phyloP scores from a whole-genome alignment of 164 flowering plant species.

The Stephania japonica region DNA sequence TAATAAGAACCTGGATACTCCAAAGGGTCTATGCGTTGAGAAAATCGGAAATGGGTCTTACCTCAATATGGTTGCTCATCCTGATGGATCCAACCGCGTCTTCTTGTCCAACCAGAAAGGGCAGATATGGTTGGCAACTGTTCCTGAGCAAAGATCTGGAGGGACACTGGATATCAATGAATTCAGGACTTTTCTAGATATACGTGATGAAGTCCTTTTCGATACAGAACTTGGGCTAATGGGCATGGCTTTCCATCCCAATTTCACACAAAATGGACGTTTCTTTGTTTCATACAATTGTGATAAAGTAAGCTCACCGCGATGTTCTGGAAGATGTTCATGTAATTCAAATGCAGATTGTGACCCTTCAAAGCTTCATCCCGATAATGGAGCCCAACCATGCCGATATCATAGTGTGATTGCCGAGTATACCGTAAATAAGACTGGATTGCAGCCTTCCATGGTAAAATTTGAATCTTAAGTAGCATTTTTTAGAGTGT shows the following conservation, averaged over 20 bases:
- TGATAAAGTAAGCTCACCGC: conserved; percentile 58
- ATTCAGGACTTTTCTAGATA: conserved; percentile 66
- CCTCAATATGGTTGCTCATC: conserved; percentile 81
- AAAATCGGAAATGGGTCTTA: conserved; percentile 76
- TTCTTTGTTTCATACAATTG: conserved; percentile 86
- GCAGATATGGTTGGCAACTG: conserved; percentile 67
- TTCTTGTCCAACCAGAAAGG: conserved; percentile 76
- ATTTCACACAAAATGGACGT: conserved; percentile 66
- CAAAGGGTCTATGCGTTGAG: conserved; percentile 76
- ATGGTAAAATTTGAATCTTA: conserved; percentile 34
- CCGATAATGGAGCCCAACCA: conserved; percentile 63
- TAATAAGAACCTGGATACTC: conserved; percentile 31
- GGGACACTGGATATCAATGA: conserved; percentile 47
- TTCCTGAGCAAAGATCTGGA: conserved; percentile 68
- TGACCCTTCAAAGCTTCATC: conserved; percentile 71
- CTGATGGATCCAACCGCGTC: conserved; percentile 83
- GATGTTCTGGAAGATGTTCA: conserved; percentile 79
- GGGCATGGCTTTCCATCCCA: conserved; percentile 88
- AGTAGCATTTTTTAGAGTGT: neutral
- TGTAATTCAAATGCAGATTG: conserved; percentile 82
- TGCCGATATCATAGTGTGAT: conserved; percentile 76
- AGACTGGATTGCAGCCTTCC: conserved; percentile 45
- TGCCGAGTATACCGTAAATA: conserved; percentile 69
- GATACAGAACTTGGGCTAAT: conserved; percentile 71
- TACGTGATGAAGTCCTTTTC: conserved; percentile 71